These are phyloP conservation scores for Botrytis sinoallii DNA, from an alignment of 2,329 filamentous ascomycete species.

Conservation along the genomic window DNA sequence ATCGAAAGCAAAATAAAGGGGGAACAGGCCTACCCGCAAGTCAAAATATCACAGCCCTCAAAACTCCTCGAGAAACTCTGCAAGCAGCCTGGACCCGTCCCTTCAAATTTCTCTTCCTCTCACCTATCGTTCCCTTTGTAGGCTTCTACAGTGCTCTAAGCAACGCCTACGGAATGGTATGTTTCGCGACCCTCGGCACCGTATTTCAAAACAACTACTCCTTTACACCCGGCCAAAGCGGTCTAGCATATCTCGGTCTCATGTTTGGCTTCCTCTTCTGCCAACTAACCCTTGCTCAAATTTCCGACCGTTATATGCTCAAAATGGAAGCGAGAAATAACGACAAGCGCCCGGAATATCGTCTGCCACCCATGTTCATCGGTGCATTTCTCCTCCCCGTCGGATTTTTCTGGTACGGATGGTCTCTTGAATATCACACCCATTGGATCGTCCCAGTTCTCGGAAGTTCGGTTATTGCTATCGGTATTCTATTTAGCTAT, in stretches of 20 bases:
- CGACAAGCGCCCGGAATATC: slow-evolving; percentile 39
- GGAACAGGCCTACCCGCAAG: not conserved
- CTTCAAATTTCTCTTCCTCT: not conserved
- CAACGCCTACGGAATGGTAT: slow-evolving; percentile 2
- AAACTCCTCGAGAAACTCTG: not conserved
- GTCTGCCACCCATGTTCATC: slow-evolving; percentile 47
- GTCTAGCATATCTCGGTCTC: not conserved
- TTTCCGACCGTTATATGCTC: slow-evolving; percentile 6
- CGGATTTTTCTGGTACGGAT: slow-evolving; percentile 56
- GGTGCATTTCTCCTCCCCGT: slow-evolving; percentile 52
- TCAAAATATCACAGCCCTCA: not conserved
- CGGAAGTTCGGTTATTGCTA: slow-evolving; percentile 46
- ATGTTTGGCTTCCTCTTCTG: not conserved
- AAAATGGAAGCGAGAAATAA: slow-evolving; percentile 40
- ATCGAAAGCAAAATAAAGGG: slow-evolving; percentile 39
- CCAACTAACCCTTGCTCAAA: not conserved
- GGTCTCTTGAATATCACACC: slow-evolving; percentile 51
- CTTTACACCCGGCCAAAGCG: not conserved
- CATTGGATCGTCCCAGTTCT: slow-evolving; percentile 57
- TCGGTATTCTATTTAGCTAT: slow-evolving; percentile 46
- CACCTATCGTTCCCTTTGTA: not conserved
- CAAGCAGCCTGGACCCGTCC: slow-evolving; percentile 1
- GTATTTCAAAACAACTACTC: not conserved
- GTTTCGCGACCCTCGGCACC: not conserved
- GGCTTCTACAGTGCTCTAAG: slow-evolving; percentile 5